Percentiles rank a stretch among this genome's conserved stretches.
These are phyloP conservation scores for Plasmodium reichenowi DNA, from an alignment of 169 alveolate genomes.

Conservation along the genomic window DNA sequence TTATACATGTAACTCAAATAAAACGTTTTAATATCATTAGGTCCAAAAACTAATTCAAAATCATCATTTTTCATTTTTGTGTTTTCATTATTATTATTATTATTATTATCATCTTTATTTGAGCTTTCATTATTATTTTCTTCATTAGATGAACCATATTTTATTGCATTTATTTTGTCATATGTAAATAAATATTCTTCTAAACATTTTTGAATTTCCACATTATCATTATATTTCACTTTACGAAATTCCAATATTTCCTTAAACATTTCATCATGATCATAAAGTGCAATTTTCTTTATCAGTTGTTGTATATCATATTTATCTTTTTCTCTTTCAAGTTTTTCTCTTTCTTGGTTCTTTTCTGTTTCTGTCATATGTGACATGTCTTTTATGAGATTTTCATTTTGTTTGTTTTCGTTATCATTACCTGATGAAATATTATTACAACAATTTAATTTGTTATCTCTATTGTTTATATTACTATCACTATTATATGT, in stretches of 20 bases:
- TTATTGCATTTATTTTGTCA: constrained; percentile 40
- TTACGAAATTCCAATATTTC: constrained; percentile 55
- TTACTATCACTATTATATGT: background rate
- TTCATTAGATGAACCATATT: constrained; percentile 3
- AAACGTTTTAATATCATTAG: constrained; percentile 48
- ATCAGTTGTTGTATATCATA: constrained; percentile 37
- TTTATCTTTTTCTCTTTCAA: constrained; percentile 38
- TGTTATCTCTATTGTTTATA: background rate
- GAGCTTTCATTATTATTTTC: background rate
- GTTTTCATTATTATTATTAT: background rate
- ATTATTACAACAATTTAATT: background rate
- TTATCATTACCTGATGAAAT: background rate
- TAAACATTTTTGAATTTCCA: constrained; percentile 56
- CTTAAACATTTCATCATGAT: constrained; percentile 72
- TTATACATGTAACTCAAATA: constrained; percentile 66
- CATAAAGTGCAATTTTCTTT: constrained; percentile 39
- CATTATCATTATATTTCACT: constrained; percentile 49
- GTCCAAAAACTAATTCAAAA: constrained; percentile 30
- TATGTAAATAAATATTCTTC: constrained; percentile 69
- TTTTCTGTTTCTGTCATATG: background rate
- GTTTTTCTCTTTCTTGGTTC: background rate
- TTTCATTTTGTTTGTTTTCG: constrained; percentile 1
- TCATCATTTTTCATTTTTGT: background rate
- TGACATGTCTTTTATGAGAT: background rate
- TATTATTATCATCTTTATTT: background rate